Evolutionary conservation across 257 asterid genomes (phyloP), one percentile per base, ranked within the genome.

Genomic region (Solanum bulbocastanum): DNA sequence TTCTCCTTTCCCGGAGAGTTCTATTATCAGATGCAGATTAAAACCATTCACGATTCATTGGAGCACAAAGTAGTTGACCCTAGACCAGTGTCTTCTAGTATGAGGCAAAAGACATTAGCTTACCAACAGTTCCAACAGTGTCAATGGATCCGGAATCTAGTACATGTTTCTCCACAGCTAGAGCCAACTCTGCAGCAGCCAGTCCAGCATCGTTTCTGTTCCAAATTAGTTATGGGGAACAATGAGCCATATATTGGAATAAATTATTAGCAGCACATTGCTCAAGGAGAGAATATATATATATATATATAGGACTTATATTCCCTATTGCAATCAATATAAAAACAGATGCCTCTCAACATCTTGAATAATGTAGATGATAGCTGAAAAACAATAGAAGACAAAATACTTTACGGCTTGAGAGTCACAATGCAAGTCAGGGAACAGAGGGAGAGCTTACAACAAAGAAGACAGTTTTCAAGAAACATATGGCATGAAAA

Each of bases 81-180:
- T 32, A 78, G 81, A 56, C 39, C 52, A 7, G 25, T 40, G 33
- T 13, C 84, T n/a, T 32, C 14, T 30, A 87, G 88, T 74, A 23
- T 79, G 10, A 68, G 65, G 40, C 37, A 33, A 83, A 74, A 87
- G 20, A 36, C 49, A 58, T 11, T 52, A 3, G 37, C 89, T 92
- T 87, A 97, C 99, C 99, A 16, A 97, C 98, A 23, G 99, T 97
- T 46, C 99, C 99, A 66, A 97, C 99, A 44, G 99, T 97, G 90
- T 97, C 99, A 4, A 94, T 76, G 13, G 99, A 97, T 90, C 99
- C 99, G 20, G 98, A 95, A 58, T 93, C 98, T 74, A 97, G 87
- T 5, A 96, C 99, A 82, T 94, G 98, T 91, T 96, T 93, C 93
- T 97, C 99, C 87, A 96, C 98, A 40, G 96, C 98, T 85, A 97